Percentiles rank a stretch among this genome's conserved stretches.
These are phyloP conservation scores for Penicillium atrosanguineum DNA, from an alignment of 495 filamentous ascomycete species.

Conservation along the genomic window DNA sequence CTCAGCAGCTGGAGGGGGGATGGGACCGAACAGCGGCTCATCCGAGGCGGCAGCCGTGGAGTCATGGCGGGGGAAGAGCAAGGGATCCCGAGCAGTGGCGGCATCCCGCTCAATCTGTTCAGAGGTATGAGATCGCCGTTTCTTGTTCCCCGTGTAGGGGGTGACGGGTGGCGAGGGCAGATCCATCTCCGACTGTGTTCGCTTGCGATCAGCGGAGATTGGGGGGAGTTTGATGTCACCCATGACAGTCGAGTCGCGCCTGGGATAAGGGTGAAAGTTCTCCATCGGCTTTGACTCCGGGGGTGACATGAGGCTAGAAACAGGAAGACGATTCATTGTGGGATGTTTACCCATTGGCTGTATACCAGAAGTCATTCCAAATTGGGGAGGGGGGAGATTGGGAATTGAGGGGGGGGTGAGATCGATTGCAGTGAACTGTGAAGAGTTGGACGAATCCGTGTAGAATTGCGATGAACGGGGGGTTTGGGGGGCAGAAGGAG, in stretches of 20 bases:
- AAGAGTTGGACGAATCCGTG: neutral
- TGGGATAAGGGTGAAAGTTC: conserved; percentile 48
- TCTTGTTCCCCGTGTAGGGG: conserved; percentile 57
- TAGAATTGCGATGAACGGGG: neutral
- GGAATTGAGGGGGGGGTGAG: neutral
- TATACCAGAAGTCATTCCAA: conserved; percentile 6
- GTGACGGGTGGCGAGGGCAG: conserved; percentile 73
- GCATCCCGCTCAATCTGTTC: conserved; percentile 40
- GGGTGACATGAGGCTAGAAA: conserved; percentile 71
- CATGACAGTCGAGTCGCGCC: conserved; percentile 27
- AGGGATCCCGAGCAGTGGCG: conserved; percentile 52
- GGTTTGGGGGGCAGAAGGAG: neutral
- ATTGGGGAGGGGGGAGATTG: neutral
- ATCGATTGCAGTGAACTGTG: too few relatives aligned
- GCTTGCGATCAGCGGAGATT: conserved; percentile 48
- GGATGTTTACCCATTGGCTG: conserved; percentile 19
- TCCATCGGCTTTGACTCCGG: conserved; percentile 65
- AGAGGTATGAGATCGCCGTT: conserved; percentile 44
- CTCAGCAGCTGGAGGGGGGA: conserved; percentile 44
- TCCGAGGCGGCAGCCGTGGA: conserved; percentile 45
- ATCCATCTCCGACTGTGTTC: conserved; percentile 48
- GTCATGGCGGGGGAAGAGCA: conserved; percentile 56
- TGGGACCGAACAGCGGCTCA: conserved; percentile 55
- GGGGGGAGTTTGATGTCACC: conserved; percentile 48
- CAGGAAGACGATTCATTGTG: conserved; percentile 51